A percentile compares a stretch with the other conserved stretches of the same genome.
Evolutionary conservation across 495 filamentous ascomycete species (phyloP).

Genomic region (Copromyces sp.): DNA sequence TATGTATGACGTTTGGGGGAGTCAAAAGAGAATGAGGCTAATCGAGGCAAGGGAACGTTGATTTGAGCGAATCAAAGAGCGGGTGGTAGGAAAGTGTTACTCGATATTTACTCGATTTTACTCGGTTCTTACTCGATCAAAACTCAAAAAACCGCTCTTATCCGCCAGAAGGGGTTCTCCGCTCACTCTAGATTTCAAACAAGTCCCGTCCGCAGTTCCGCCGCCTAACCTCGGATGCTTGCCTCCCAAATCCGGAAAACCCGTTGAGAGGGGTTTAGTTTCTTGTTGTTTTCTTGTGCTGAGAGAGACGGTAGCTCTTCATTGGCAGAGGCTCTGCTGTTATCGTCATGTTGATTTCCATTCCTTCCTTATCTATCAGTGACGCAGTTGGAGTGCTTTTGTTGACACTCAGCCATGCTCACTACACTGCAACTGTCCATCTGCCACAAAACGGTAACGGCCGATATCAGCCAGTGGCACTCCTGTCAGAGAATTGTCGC

Average conservation of each 20-base stretch:
- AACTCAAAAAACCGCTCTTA: slow-evolving; percentile 9
- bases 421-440: neutral
- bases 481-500: neutral
- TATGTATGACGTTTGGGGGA: neutral
- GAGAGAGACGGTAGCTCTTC: neutral
- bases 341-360: neutral
- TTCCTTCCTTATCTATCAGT: neutral
- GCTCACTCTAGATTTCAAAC: neutral
- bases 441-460: slow-evolving; percentile 2
- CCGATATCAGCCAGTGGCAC: slow-evolving; percentile 8
- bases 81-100: neutral
- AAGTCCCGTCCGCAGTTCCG: no score
- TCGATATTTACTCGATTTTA: slow-evolving; percentile 10
- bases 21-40: neutral
- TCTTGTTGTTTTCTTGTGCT: neutral
- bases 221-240: neutral
- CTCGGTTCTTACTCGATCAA: slow-evolving; percentile 31
- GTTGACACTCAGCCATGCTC: neutral
- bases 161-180: neutral
- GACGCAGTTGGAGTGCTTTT: no score
- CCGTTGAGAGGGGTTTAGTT: neutral
- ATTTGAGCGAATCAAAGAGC: neutral
- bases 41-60: neutral
- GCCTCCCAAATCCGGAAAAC: neutral
- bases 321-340: neutral